Evolutionary conservation across 441 rosid genomes (phyloP), one percentile per base, ranked within the genome.

Genomic region (Viola pubescens): DNA sequence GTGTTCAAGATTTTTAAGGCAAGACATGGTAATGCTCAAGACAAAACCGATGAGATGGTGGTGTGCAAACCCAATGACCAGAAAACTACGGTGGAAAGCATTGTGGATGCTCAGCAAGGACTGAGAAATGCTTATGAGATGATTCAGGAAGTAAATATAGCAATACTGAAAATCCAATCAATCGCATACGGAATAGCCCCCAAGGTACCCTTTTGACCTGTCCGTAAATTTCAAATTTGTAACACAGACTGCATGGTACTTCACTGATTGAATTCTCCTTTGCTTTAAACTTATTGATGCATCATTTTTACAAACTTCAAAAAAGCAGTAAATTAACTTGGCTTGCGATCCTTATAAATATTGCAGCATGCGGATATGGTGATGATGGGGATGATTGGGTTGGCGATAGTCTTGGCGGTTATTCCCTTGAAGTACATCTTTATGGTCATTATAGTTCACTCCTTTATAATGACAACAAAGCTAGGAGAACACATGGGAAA

Each of bases 101-200:
- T 94, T 41, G 90, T 94, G 40, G 77, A 95, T 9, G 95, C 94
- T 58, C 96, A 94, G 53, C 72, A 76, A 50, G 85, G 91, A 7
- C 64, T 88, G 66, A 74, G 73, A 58, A 70, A 79, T 37, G 10
- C 76, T 60, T 82, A 83, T 37, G 86, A 78, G 77, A 53, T 82
- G 56, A 71, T 90, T 73, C 89, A 77, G 47, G 60, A 73, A 48
- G 67, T 79, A 39, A 94, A 88, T 55, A 67, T 88, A 44, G 64
- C 85, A n/a, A 75, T 90, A 50, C 57, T 94, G 79, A 94, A 85
- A 77, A 56, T 86, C 53, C 59, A 76, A 77, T 94, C 97, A 0
- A 75, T 94, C 59, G 72, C 78, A 64, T 64, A 78, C 38, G 82
- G 81, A 5, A 81, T 73, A 62, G 82, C 91, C 42, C 73, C 11